Conservation (phyloP, 1,139 yeast species). For the Scheffersomyces parashehatae region DNA sequence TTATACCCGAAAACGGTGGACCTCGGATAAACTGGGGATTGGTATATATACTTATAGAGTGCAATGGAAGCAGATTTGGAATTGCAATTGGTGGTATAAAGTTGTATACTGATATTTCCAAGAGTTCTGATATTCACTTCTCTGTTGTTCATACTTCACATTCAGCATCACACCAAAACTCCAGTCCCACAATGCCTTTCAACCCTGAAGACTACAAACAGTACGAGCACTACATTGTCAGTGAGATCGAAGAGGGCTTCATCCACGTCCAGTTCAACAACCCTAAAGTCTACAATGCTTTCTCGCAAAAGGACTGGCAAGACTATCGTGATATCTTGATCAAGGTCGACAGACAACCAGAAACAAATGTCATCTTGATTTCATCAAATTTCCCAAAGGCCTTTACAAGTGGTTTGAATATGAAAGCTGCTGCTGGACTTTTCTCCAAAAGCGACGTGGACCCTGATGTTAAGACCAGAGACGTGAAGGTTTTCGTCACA, state of each 20-base stretch:
- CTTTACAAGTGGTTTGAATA: conserved; percentile 69
- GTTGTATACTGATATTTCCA: too few relatives aligned
- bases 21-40: too few relatives aligned
- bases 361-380: conserved; percentile 53
- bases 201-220: conserved; percentile 33
- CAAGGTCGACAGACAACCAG: conserved; percentile 45
- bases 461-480: conserved; percentile 11
- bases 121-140: too few relatives aligned
- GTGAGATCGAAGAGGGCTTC: conserved; percentile 49
- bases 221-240: conserved; percentile 40
- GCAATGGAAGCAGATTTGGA: too few relatives aligned
- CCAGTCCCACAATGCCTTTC: conserved; percentile 22
- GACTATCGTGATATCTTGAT: conserved; percentile 55
- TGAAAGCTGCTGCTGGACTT: conserved; percentile 35
- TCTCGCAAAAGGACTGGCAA: conserved; percentile 53
- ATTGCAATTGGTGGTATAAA: too few relatives aligned
- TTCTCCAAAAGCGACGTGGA: background rate
- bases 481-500: conserved; percentile 32
- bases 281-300: conserved; percentile 63
- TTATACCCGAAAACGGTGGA: too few relatives aligned
- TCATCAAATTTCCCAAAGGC: conserved; percentile 58
- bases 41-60: too few relatives aligned
- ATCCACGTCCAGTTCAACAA: conserved; percentile 65
- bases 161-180: too few relatives aligned
- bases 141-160: too few relatives aligned